Conservation (phyloP, 2,329 filamentous ascomycete species). For the Didymella keratinophila region DNA sequence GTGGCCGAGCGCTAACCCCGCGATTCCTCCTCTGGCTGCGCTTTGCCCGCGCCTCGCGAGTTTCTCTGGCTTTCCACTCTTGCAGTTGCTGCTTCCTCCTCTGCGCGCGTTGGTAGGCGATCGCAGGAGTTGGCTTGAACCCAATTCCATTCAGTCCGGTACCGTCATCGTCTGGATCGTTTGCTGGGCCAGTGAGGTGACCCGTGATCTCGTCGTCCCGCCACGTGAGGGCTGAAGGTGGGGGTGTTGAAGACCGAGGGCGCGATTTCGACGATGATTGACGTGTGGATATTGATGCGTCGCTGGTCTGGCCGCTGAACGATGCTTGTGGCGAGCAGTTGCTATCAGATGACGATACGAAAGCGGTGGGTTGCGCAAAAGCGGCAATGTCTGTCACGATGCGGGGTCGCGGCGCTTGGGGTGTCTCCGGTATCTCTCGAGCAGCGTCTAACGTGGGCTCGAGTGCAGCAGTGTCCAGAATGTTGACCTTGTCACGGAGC, state of each 20-base stretch:
- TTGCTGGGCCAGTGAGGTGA: conserved; percentile 58
- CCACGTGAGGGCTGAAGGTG: conserved; percentile 58
- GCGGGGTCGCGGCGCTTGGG: conserved; percentile 45
- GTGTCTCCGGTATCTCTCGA: conserved; percentile 43
- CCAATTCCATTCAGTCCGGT: conserved; percentile 71
- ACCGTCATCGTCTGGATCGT: conserved; percentile 67
- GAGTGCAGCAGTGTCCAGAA: conserved; percentile 19
- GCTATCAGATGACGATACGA: conserved; percentile 29
- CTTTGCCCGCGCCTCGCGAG: conserved; percentile 65
- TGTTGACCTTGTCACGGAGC: conserved; percentile 3
- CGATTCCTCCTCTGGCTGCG: conserved; percentile 60
- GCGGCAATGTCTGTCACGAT: conserved; percentile 42
- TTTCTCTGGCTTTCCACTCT: conserved; percentile 67
- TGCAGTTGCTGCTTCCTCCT: conserved; percentile 65
- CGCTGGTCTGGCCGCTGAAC: conserved; percentile 8
- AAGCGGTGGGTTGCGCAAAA: conserved; percentile 42
- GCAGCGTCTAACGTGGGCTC: conserved; percentile 6
- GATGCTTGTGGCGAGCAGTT: conserved; percentile 15
- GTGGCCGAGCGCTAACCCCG: conserved; percentile 35
- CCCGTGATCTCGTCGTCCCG: conserved; percentile 69
- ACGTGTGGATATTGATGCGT: conserved; percentile 11
- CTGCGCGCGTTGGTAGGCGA: conserved; percentile 64
- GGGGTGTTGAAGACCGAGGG: conserved; percentile 42
- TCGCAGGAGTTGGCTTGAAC: conserved; percentile 67
- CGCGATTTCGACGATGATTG: conserved; percentile 28